A percentile compares a stretch with the other conserved stretches of the same genome.
Evolutionary conservation across 306 rosid genomes (phyloP).

Genomic region (Comarum palustre): DNA sequence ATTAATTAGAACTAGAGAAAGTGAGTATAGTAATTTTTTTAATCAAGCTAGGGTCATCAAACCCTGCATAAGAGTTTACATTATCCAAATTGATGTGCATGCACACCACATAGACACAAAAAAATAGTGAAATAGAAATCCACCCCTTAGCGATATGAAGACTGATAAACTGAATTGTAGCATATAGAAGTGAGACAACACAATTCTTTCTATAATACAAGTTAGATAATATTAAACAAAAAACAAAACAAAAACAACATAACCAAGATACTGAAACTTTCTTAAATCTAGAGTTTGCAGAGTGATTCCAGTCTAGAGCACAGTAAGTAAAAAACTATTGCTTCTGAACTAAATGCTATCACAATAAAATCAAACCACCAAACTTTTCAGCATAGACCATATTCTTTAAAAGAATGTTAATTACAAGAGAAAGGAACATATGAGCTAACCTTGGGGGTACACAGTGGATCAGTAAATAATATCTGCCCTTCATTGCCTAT

Average conservation of each 20-base stretch:
- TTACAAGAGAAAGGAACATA: not conserved
- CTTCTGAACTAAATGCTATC: not conserved
- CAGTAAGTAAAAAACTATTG: not conserved
- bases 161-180: not conserved
- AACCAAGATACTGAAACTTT: not conserved
- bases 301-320: not conserved
- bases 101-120: not conserved
- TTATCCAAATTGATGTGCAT: not conserved
- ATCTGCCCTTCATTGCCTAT: constrained; percentile 95
- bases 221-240: not conserved
- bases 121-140: not conserved
- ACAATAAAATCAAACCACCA: not conserved
- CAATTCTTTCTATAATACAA: not conserved
- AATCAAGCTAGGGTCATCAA: not conserved
- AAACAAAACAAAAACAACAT: not conserved
- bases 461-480: constrained; percentile 88
- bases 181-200: not conserved
- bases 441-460: constrained; percentile 76
- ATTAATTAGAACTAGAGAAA: not conserved
- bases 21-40: not conserved
- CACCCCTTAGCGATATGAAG: not conserved
- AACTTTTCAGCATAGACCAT: not conserved
- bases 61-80: not conserved
- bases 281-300: not conserved
- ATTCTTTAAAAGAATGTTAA: not conserved